These are phyloP conservation scores for Angomonas ambiguus DNA, from an alignment of 208 protist species.

Conservation along the genomic window DNA sequence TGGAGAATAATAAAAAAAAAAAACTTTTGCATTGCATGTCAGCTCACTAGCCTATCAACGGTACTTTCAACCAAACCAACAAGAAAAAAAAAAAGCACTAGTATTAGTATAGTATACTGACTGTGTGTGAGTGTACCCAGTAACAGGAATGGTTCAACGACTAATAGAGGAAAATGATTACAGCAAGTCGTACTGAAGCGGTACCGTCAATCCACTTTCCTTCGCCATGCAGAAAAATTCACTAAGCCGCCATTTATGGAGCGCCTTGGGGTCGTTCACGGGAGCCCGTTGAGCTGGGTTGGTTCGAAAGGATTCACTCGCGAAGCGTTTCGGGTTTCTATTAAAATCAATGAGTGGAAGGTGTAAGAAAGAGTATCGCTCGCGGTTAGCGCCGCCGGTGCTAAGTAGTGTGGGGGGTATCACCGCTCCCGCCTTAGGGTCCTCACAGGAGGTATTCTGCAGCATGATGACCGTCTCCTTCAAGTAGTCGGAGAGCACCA, in stretches of 20 bases:
- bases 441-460: constrained; percentile 49
- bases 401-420: constrained; percentile 11
- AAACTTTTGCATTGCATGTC: not conserved
- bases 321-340: constrained; percentile 43
- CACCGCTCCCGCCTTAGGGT: not conserved
- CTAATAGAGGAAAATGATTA: no score
- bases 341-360: constrained; percentile 65
- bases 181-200: constrained; percentile 50
- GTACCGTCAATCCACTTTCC: constrained; percentile 15
- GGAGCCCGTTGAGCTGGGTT: constrained; percentile 48
- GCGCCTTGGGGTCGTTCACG: constrained; percentile 42
- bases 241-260: constrained; percentile 48
- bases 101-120: no score
- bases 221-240: constrained; percentile 62
- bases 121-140: not conserved
- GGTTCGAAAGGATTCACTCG: not conserved
- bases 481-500: constrained; percentile 89
- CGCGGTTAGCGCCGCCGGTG: not conserved
- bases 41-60: no score
- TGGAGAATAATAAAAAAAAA: constrained; percentile 7
- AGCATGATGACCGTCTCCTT: constrained; percentile 77
- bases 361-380: constrained; percentile 26
- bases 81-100: no score
- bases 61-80: no score
- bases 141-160: no score